phyloP scores from a whole-genome alignment of 345 rosid genomes.

The Boechera divaricarpa region DNA sequence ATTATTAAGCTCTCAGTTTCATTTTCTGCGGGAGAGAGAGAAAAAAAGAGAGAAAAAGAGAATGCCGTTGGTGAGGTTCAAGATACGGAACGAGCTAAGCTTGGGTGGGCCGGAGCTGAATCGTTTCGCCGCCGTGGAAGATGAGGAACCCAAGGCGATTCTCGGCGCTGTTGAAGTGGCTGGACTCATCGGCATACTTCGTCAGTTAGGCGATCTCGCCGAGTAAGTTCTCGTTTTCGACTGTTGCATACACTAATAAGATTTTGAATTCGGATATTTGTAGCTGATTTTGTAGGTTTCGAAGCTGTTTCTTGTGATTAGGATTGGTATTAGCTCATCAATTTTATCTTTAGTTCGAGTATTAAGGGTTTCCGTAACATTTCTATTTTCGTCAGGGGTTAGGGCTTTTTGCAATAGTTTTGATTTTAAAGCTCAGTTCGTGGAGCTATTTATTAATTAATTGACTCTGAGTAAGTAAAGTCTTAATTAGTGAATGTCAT shows the following conservation, averaged over 20 bases:
- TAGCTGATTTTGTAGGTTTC: conserved; percentile 8
- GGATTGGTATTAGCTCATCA: conserved; percentile 19
- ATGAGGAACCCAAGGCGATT: conserved; percentile 85
- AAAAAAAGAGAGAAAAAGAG: conserved; percentile 4
- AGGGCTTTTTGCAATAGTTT: conserved; percentile 31
- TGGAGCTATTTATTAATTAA: neutral
- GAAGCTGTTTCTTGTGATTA: conserved; percentile 20
- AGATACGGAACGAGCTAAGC: conserved; percentile 75
- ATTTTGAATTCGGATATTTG: conserved; percentile 12
- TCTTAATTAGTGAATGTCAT: neutral
- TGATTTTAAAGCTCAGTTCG: conserved; percentile 11
- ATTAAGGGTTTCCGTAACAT: conserved; percentile 11
- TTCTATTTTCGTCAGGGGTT: conserved; percentile 25
- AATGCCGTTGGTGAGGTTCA: conserved; percentile 89
- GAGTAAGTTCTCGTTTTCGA: conserved; percentile 58
- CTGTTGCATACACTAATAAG: neutral
- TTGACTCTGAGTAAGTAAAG: neutral
- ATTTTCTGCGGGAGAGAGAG: conserved; percentile 22
- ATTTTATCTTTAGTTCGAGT: neutral
- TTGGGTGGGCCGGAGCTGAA: conserved; percentile 73
- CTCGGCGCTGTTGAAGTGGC: conserved; percentile 85
- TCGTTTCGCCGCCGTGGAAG: conserved; percentile 51
- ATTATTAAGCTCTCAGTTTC: conserved; percentile 1
- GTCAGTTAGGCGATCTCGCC: conserved; percentile 97
- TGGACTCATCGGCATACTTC: conserved; percentile 96